Percentiles rank a stretch among this genome's conserved stretches.
phyloP scores from a whole-genome alignment of 805 yeast genomes.

The Maudiozyma turicensis region DNA sequence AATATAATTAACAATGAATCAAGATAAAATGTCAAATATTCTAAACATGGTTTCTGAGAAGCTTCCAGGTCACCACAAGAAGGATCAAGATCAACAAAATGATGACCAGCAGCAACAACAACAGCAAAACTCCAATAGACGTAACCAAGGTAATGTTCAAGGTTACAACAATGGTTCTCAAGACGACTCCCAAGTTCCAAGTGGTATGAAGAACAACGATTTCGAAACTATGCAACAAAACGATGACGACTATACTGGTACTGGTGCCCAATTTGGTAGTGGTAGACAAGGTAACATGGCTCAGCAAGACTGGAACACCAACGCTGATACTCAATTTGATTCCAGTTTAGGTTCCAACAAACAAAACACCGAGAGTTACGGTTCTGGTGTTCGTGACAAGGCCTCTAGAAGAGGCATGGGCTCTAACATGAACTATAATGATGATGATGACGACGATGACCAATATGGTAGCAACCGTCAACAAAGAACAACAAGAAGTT shows the following conservation, averaged over 20 bases:
- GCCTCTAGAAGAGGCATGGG: background rate
- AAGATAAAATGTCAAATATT: conserved; percentile 22
- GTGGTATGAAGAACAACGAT: background rate
- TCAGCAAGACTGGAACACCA: background rate
- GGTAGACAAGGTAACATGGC: background rate
- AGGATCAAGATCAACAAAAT: conserved; percentile 17
- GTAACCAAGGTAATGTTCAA: background rate
- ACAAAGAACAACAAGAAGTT: conserved; percentile 1
- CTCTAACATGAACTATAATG: background rate
- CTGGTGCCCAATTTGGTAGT: background rate
- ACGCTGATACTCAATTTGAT: background rate
- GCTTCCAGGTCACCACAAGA: conserved; percentile 12
- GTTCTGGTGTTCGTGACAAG: background rate
- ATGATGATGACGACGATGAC: background rate
- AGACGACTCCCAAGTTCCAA: background rate
- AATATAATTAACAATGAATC: background rate
- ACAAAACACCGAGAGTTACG: background rate
- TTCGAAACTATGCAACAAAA: background rate
- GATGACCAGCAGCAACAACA: conserved; percentile 6
- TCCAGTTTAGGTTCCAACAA: background rate
- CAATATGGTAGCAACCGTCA: conserved; percentile 1
- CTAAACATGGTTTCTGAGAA: conserved; percentile 27
- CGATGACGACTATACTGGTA: background rate
- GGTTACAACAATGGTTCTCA: background rate
- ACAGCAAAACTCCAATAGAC: conserved; percentile 1